Percentiles rank a stretch among this genome's conserved stretches.
phyloP scores from a whole-genome alignment of 345 rosid genomes.

The Heritiera fomes region DNA sequence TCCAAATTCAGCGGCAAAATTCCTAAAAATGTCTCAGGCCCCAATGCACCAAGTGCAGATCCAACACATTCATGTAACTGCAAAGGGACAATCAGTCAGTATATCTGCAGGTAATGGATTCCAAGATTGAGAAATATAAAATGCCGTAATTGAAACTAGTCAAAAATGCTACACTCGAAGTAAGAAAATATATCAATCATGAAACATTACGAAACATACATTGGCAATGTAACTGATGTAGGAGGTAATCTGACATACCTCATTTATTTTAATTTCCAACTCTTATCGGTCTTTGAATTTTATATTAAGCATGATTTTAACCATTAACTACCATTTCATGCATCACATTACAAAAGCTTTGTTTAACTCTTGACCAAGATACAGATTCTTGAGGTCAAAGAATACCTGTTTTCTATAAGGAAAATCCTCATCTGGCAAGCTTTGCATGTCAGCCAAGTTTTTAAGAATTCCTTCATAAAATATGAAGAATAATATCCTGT shows the following conservation, averaged over 20 bases:
- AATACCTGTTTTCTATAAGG: slow-evolving; percentile 83
- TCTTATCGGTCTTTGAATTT: not conserved
- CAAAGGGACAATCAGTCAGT: slow-evolving; percentile 31
- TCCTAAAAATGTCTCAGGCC: slow-evolving; percentile 78
- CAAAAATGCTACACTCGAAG: not conserved
- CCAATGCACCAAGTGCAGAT: slow-evolving; percentile 91
- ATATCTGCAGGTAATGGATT: slow-evolving; percentile 3
- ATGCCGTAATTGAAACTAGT: not conserved
- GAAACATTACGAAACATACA: not conserved
- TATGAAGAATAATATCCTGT: slow-evolving; percentile 70
- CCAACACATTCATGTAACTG: slow-evolving; percentile 95
- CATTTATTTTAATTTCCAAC: no score
- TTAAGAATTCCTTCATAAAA: slow-evolving; percentile 75
- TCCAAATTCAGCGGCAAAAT: slow-evolving; percentile 76
- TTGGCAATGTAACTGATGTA: not conserved
- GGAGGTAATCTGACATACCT: not conserved
- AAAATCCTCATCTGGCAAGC: slow-evolving; percentile 80
- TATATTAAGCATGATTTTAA: not conserved
- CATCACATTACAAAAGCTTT: not conserved
- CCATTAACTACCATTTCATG: slow-evolving; percentile 13
- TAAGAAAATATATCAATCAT: not conserved
- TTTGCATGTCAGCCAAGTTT: slow-evolving; percentile 83
- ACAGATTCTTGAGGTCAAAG: no score
- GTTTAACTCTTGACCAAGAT: not conserved
- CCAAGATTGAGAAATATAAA: not conserved